Base-by-base conservation (phyloP, 2,329 filamentous ascomycete genomes). In the Alternaria burnsii region DNA sequence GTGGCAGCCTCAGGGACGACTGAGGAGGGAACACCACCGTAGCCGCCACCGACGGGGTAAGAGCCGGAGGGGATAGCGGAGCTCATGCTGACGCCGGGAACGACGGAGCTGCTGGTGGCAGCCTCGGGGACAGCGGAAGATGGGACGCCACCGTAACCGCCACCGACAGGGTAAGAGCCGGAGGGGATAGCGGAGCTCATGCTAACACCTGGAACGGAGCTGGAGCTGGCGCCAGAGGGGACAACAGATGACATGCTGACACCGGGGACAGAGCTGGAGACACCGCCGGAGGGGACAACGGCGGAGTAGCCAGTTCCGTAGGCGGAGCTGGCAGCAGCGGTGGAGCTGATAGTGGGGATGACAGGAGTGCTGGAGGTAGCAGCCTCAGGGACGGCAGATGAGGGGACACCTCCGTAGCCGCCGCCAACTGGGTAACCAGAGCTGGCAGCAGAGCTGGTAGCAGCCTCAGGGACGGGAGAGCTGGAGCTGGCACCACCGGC, bases 161-260 rank as follows among this genome's bases (percentile, higher is more conserved):
- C 30, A 36, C 46, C 46, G 12, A 26, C 46, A 22, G 56, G 46
- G 24, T 41, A 57, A 30, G 53, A 36, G 32, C 52, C 32, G 18
- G 73, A 73, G 40, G 67, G 65, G 28, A 69, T 52, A 10, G 77
- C 70, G 24, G 70, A 58, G 48, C 75, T 62, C 36, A 78, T 50
- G 52, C 41, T 55, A 3, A 55, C 52, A 38, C 41, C 52, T n/a
- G 54, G 53, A 2, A 52, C 57, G 26, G 52, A 50, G 22, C 42
- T 51, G 43, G 58, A 55, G 50, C 53, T 55, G 47, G 20, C 46
- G 22, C 46, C 30, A 7, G 46, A 32, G n/a, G 46, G 46, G 46
- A 48, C 44, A 12, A 30, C 30, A 41, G 50, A 36, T 4, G 50
- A 40, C 20, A 34, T 20, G 34, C 34, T 38, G 24, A 34, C 9